Evolutionary conservation across 805 yeast genomes (phyloP), one percentile per base, ranked within the genome.

Genomic region (Zygotorulaspora danielsina): DNA sequence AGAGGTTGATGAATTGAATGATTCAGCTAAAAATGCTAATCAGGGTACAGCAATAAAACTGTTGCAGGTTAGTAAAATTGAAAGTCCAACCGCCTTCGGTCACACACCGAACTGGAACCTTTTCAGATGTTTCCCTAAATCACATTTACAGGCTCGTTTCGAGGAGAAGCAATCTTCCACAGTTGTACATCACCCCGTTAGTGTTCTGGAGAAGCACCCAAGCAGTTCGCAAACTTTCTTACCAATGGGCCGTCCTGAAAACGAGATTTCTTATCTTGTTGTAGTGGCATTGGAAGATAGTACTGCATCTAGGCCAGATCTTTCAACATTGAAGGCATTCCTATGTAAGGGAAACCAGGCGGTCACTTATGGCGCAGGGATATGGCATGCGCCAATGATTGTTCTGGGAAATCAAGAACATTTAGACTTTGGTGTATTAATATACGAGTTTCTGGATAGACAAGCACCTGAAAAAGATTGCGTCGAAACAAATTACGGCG

Each of bases 341-440:
- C 49, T 77, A 5, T 85, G 89, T 48, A 72, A 65, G 39, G 96
- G 95, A 0, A 81, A 84, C 57, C 96, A 88, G 55, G 84, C 95
- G 0, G 87, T 89, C 3, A 89, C 96, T 0, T 88, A 88, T 59
- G 94, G 88, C 0, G 76, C 73, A 6, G 73, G 70, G 34, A 37
- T 81, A 4, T 89, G 97, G 97, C 97, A 89, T 59, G 95, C 97
- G 0, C 97, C 97, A 3, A 89, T 89, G 97, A 81, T 90, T 16
- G 90, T 86, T 2, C 60, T 87, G 7, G 81, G 79, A 22, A 77
- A 74, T 12, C 42, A 34, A 17, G 48, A 48, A 18, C 65, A 67
- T 4, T 64, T 81, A 10, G 96, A 90, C 55, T 90, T 89, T 64
- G 89, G 86, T 2, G 97, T 90, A n/a, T 65, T 88, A 38, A 81